Evolutionary conservation across 2,329 filamentous ascomycete genomes (phyloP).

Genomic region (Aureobasidium lini): DNA sequence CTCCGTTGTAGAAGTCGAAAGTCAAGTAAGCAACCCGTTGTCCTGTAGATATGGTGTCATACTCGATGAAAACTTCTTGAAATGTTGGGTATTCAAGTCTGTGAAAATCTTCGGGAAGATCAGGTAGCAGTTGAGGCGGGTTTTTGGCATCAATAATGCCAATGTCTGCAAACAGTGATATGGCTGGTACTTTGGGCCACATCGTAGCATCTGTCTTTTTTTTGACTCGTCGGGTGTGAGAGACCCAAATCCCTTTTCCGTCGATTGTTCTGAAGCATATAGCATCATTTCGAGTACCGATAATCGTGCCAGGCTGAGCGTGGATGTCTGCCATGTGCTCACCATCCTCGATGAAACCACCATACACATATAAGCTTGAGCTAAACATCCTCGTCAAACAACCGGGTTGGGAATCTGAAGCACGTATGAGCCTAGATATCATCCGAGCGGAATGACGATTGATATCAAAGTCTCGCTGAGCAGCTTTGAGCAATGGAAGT

Average conservation of each 20-base stretch:
- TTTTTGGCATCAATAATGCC: constrained; percentile 25
- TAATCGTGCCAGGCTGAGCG: constrained; percentile 24
- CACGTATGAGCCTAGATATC: constrained; percentile 37
- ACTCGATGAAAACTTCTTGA: constrained; percentile 36
- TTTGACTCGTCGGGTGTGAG: constrained; percentile 34
- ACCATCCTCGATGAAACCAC: constrained; percentile 33
- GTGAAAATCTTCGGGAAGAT: constrained; percentile 24
- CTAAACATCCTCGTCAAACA: constrained; percentile 33
- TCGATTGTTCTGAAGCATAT: constrained; percentile 34
- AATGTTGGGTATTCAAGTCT: constrained; percentile 26
- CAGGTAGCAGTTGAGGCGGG: constrained; percentile 17
- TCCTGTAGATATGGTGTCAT: constrained; percentile 23
- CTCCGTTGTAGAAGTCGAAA: constrained; percentile 39
- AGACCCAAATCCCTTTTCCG: constrained; percentile 36
- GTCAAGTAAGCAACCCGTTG: constrained; percentile 33
- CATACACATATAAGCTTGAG: constrained; percentile 34
- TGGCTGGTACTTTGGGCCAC: constrained; percentile 37
- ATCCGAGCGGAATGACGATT: constrained; percentile 28
- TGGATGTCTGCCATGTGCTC: constrained; percentile 13
- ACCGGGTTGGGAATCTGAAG: constrained; percentile 37
- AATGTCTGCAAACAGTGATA: constrained; percentile 29
- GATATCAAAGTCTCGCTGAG: constrained; percentile 33
- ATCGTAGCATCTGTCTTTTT: constrained; percentile 31
- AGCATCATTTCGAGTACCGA: constrained; percentile 30
- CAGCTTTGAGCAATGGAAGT: constrained; percentile 34